A percentile compares a stretch with the other conserved stretches of the same genome.
Evolutionary conservation across 2,329 filamentous ascomycete species (phyloP).

Genomic region (Aspergillus sp.): DNA sequence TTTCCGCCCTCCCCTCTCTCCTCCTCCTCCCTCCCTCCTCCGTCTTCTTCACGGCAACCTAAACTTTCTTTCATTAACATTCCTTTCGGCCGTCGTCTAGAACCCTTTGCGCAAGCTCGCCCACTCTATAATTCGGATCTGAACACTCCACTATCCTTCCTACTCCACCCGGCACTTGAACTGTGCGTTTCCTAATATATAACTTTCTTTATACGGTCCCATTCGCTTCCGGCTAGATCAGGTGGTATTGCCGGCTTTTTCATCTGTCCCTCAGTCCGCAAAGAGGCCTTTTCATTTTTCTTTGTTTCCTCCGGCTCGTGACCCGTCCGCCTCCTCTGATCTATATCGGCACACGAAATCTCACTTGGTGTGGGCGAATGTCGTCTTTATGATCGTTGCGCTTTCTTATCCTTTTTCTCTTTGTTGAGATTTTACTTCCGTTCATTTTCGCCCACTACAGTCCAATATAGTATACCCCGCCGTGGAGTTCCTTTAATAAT

Average conservation of each 20-base stretch:
- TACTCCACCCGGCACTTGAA: constrained; percentile 9
- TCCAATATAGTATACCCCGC: constrained; percentile 23
- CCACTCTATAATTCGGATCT: constrained; percentile 31
- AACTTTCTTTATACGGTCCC: constrained; percentile 5
- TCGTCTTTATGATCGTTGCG: constrained; percentile 35
- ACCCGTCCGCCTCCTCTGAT: not conserved
- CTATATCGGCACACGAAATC: constrained; percentile 12
- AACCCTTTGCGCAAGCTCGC: constrained; percentile 32
- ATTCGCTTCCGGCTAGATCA: constrained; percentile 5
- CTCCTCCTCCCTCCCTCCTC: constrained; percentile 12
- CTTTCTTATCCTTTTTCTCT: constrained; percentile 20
- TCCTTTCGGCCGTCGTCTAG: constrained; percentile 11
- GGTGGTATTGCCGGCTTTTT: constrained; percentile 1
- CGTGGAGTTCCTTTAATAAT: constrained; percentile 60
- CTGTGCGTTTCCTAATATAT: constrained; percentile 11
- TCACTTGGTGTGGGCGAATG: constrained; percentile 38
- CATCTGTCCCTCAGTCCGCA: not conserved
- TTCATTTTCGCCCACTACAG: constrained; percentile 40
- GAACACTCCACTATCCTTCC: constrained; percentile 9
- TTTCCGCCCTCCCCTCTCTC: constrained; percentile 14
- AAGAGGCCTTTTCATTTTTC: not conserved
- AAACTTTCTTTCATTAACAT: constrained; percentile 8
- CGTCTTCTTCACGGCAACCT: constrained; percentile 16
- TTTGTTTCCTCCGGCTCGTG: not conserved
- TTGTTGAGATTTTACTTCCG: constrained; percentile 48